A percentile compares a stretch with the other conserved stretches of the same genome.
These are phyloP conservation scores for Ceratobasidium sp. DNA, from an alignment of 1,284 basidiomycete genomes.

Conservation along the genomic window DNA sequence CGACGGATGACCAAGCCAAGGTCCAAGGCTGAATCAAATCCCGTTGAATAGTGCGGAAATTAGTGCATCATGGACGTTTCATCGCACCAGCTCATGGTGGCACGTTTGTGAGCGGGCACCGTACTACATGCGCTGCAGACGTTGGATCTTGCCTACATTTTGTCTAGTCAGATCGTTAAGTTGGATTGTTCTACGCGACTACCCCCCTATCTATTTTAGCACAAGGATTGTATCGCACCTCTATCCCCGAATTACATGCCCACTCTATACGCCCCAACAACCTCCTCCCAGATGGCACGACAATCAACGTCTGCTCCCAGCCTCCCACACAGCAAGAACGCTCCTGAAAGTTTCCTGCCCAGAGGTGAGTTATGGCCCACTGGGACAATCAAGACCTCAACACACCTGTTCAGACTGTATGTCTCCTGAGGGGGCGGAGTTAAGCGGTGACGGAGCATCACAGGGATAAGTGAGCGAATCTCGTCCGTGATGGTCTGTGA, in stretches of 20 bases:
- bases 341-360: conserved; percentile 89
- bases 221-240: no score
- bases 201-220: no score
- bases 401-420: conserved; percentile 89
- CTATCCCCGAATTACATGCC: background rate
- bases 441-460: conserved; percentile 90
- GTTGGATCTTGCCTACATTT: no score
- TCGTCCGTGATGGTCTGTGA: conserved; percentile 74
- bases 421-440: conserved; percentile 96
- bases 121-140: no score
- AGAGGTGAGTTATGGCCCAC: conserved; percentile 29
- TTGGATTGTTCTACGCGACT: no score
- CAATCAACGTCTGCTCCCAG: conserved; percentile 85
- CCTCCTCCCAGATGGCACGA: conserved; percentile 78
- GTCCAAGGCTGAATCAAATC: background rate
- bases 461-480: conserved; percentile 86
- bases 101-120: no score
- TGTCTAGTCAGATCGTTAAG: no score
- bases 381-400: conserved; percentile 34
- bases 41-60: background rate
- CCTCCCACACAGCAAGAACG: conserved; percentile 91
- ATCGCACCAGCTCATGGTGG: no score
- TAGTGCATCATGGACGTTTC: background rate
- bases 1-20: background rate
- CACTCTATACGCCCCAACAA: conserved; percentile 45